Conservation (phyloP, 495 filamentous ascomycete species). For the Umbilicaria muhlenbergii region DNA sequence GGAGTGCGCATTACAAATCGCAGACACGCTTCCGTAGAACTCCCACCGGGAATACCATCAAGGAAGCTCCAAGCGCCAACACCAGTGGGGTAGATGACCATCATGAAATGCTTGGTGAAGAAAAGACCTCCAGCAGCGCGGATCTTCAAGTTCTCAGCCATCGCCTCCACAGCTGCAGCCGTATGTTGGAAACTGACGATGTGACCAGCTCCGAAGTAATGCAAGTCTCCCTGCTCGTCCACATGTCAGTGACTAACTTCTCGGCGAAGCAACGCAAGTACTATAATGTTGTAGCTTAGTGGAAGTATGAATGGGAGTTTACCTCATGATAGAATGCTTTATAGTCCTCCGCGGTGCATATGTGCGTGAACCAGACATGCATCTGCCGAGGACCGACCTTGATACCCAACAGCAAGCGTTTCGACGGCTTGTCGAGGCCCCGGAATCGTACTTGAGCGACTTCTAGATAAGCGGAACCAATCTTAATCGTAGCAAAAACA, state of each 20-base stretch:
- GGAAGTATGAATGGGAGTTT: conserved; percentile 9
- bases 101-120: conserved; percentile 1
- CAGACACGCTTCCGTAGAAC: not conserved
- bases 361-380: conserved; percentile 26
- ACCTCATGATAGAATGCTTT: conserved; percentile 16
- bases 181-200: conserved; percentile 23
- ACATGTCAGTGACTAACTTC: not conserved
- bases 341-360: conserved; percentile 23
- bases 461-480: conserved; percentile 18
- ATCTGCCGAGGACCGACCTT: conserved; percentile 11
- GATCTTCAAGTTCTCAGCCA: conserved; percentile 16
- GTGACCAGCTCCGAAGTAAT: conserved; percentile 17
- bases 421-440: conserved; percentile 13
- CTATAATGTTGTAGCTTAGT: not conserved
- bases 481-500: conserved; percentile 17
- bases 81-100: conserved; percentile 8
- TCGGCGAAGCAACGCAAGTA: no score
- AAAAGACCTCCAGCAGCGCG: conserved; percentile 5
- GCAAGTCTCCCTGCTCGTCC: not conserved
- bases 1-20: conserved; percentile 7
- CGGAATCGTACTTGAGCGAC: conserved; percentile 26
- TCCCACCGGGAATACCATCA: not conserved
- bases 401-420: conserved; percentile 13
- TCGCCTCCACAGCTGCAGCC: conserved; percentile 13
- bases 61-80: conserved; percentile 6